Percentiles rank a stretch among this genome's conserved stretches.
phyloP scores from a whole-genome alignment of 2,329 filamentous ascomycete genomes.

The Hymenoscyphus fructigenus region DNA sequence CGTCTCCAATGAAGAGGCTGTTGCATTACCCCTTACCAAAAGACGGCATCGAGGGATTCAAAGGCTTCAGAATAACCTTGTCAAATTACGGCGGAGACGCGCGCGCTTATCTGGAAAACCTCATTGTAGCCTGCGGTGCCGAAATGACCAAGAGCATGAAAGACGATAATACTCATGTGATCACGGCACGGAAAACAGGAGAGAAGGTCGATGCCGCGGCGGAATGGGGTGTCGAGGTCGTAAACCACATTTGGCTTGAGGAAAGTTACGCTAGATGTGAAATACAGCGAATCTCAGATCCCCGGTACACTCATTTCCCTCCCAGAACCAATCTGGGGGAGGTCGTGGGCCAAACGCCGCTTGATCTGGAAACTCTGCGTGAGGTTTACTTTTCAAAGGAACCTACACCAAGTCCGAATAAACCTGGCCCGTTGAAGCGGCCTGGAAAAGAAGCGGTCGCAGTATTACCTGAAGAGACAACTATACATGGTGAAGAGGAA shows the following conservation, averaged over 20 bases:
- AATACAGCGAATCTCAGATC: slow-evolving; percentile 67
- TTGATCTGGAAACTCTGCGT: slow-evolving; percentile 63
- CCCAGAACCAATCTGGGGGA: slow-evolving; percentile 87
- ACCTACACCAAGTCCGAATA: slow-evolving; percentile 44
- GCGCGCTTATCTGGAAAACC: slow-evolving; percentile 87
- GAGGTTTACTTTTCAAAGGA: slow-evolving; percentile 61
- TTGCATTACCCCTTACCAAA: slow-evolving; percentile 87
- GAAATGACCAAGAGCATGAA: slow-evolving; percentile 95
- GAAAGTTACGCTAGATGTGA: slow-evolving; percentile 93
- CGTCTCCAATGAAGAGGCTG: slow-evolving; percentile 75
- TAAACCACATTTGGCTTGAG: slow-evolving; percentile 97
- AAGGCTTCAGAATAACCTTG: slow-evolving; percentile 75
- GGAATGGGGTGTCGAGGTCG: slow-evolving; percentile 86
- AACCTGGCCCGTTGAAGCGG: slow-evolving; percentile 46
- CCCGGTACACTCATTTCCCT: slow-evolving; percentile 84
- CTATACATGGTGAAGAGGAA: slow-evolving; percentile 14
- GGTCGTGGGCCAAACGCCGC: slow-evolving; percentile 83
- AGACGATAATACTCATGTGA: slow-evolving; percentile 90
- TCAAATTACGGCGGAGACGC: slow-evolving; percentile 97
- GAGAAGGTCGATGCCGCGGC: slow-evolving; percentile 91
- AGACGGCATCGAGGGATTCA: slow-evolving; percentile 76
- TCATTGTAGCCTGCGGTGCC: slow-evolving; percentile 80
- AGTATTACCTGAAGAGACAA: slow-evolving; percentile 15
- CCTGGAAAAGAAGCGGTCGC: slow-evolving; percentile 38
- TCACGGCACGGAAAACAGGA: slow-evolving; percentile 84